Evolutionary conservation across 495 filamentous ascomycete genomes (phyloP), one percentile per base, ranked within the genome.

Genomic region (Barbatosphaeria neglecta): DNA sequence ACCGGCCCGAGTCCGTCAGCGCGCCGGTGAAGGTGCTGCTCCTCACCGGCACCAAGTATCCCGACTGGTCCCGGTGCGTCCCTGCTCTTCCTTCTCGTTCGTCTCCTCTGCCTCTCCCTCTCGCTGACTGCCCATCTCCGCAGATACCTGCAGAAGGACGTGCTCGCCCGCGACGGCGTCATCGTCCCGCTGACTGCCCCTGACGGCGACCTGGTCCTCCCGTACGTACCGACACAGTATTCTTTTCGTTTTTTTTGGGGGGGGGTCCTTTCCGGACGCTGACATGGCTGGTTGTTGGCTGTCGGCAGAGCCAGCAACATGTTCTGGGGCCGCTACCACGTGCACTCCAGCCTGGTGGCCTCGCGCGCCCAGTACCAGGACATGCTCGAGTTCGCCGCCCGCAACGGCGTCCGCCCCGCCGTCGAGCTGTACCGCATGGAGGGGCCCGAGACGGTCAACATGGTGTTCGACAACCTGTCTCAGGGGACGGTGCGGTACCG

Each of bases 371-470:
- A 63, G n/a, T 66, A 70, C 46, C 51, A 54, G 40, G 60, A 68
- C 41, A 72, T 70, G 69, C 54, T 72, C 22, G 48, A 48, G 8
- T 70, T 72, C 42, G 63, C 67, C 0, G 66, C 66, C 6, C 50
- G 53, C 16, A 61, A 70, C 42, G 24, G 50, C 9, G 58, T 72
- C 43, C 55, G 47, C 47, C 67, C 67, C 17, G 49, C 59, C 15
- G 53, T 58, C 27, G 59, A 69, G 51, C 22, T 50, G 19, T 43
- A 42, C 45, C 48, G 48, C 11, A 42, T 48, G 19, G 31, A 35
- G 31, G 31, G 31, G 13, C 31, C 31, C 9, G 9, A 35, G 31
- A 35, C 31, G 13, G 13, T 35, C 9, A 3, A 35, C 13, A 35
- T 5, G 10, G 16, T 35, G 13, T 35, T 35, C 13, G 31, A 35